phyloP scores from a whole-genome alignment of 1,284 basidiomycete genomes.

The Sporisorium exsertum region DNA sequence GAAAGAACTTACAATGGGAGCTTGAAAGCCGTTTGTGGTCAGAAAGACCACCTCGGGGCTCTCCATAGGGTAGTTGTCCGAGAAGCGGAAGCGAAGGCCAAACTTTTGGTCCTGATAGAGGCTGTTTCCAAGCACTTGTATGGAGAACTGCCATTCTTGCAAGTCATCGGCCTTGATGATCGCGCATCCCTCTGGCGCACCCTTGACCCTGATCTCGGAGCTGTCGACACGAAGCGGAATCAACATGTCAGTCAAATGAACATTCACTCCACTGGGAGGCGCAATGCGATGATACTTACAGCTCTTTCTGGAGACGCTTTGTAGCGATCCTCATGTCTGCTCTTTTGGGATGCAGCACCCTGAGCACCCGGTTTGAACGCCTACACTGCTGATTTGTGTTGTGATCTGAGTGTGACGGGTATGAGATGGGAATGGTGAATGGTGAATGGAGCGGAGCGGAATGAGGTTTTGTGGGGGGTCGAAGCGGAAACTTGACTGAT shows the following conservation, averaged over 20 bases:
- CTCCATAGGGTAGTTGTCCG: slow-evolving; percentile 64
- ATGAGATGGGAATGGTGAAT: not conserved
- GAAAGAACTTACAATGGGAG: slow-evolving; percentile 58
- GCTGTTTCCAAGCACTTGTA: slow-evolving; percentile 55
- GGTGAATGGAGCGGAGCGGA: not conserved
- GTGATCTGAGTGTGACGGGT: not conserved
- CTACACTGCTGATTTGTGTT: not conserved
- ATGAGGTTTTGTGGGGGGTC: not conserved
- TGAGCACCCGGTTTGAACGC: slow-evolving; percentile 4
- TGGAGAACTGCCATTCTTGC: slow-evolving; percentile 56
- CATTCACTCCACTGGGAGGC: not conserved
- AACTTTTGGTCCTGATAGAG: slow-evolving; percentile 61
- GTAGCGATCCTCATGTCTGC: slow-evolving; percentile 51
- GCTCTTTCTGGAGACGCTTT: slow-evolving; percentile 53
- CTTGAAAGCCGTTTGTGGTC: slow-evolving; percentile 56
- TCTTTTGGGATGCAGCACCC: not conserved
- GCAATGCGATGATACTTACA: slow-evolving; percentile 30
- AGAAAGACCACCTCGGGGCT: slow-evolving; percentile 67
- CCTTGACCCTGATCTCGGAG: slow-evolving; percentile 50
- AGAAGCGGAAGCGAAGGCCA: slow-evolving; percentile 64
- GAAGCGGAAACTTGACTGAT: slow-evolving; percentile 1
- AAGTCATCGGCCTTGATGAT: slow-evolving; percentile 59
- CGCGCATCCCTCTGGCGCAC: slow-evolving; percentile 47
- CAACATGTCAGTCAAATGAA: not conserved
- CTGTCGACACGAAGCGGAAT: slow-evolving; percentile 1